Conservation (phyloP, 2,329 filamentous ascomycete genomes). For the Fusarium succisae region DNA sequence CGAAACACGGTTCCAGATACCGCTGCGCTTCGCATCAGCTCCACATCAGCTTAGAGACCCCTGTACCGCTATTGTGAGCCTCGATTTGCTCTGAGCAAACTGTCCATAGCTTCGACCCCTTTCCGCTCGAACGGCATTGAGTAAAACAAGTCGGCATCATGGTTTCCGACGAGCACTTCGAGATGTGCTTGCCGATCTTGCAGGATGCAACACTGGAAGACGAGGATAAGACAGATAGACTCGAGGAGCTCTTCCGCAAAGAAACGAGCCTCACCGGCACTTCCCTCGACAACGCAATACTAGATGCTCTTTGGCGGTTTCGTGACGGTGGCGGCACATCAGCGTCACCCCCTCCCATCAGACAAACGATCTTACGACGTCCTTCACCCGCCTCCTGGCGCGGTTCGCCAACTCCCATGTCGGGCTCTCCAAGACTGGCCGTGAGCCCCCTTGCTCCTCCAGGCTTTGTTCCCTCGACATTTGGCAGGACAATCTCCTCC, state of each 20-base stretch:
- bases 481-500: constrained; percentile 78
- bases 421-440: constrained; percentile 82
- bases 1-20: constrained; percentile 13
- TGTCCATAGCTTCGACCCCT: constrained; percentile 21
- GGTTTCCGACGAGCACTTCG: constrained; percentile 93
- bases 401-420: constrained; percentile 80
- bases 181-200: constrained; percentile 88
- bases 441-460: constrained; percentile 87
- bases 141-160: constrained; percentile 61
- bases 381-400: constrained; percentile 96
- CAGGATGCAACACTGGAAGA: constrained; percentile 85
- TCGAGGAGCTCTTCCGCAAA: constrained; percentile 85
- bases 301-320: constrained; percentile 91
- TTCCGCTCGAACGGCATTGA: constrained; percentile 8
- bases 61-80: constrained; percentile 19
- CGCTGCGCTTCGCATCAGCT: constrained; percentile 19
- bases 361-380: constrained; percentile 88
- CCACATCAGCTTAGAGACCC: constrained; percentile 27
- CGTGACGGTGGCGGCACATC: constrained; percentile 71
- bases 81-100: constrained; percentile 22
- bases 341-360: constrained; percentile 83
- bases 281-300: constrained; percentile 85
- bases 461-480: constrained; percentile 81
- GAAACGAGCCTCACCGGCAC: constrained; percentile 80
- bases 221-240: constrained; percentile 92